Evolutionary conservation across 805 yeast species (phyloP).

Genomic region (Debaryomyces prosopidis): DNA sequence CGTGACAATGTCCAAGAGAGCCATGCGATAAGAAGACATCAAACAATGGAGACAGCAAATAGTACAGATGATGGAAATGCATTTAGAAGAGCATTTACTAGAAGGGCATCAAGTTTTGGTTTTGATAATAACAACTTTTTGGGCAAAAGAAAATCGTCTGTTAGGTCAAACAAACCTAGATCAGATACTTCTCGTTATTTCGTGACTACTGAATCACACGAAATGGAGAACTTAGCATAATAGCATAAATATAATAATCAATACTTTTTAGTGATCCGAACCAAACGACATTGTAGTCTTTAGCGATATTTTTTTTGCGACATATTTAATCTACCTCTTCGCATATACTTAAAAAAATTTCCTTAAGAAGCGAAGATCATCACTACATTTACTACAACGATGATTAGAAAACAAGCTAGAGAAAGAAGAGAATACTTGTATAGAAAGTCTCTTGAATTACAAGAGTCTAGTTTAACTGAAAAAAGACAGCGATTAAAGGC

Average conservation of each 20-base stretch:
- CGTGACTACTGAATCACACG: background rate
- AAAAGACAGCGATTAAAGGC: slow-evolving; percentile 84
- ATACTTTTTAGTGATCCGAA: too few relatives aligned
- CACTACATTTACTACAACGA: slow-evolving; percentile 8
- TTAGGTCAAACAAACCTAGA: background rate
- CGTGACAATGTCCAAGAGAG: slow-evolving; percentile 62
- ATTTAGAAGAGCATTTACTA: slow-evolving; percentile 9
- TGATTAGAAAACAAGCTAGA: slow-evolving; percentile 91
- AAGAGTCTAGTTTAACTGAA: slow-evolving; percentile 82
- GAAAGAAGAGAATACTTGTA: slow-evolving; percentile 93
- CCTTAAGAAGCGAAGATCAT: background rate
- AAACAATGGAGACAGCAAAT: slow-evolving; percentile 24
- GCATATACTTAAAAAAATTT: background rate
- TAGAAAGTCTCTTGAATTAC: slow-evolving; percentile 84
- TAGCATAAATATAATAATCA: too few relatives aligned
- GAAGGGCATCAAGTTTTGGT: slow-evolving; percentile 8
- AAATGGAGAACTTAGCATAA: background rate
- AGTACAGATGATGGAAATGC: slow-evolving; percentile 3
- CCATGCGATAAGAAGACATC: slow-evolving; percentile 39
- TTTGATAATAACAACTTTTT: background rate
- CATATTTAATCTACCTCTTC: background rate
- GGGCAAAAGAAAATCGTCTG: background rate
- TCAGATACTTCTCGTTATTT: background rate
- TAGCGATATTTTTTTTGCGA: background rate
- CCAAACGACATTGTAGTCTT: too few relatives aligned